Percentiles rank a stretch among this genome's conserved stretches.
Evolutionary conservation across 2,329 filamentous ascomycete genomes (phyloP).

Genomic region (Diaporthe helianthi): DNA sequence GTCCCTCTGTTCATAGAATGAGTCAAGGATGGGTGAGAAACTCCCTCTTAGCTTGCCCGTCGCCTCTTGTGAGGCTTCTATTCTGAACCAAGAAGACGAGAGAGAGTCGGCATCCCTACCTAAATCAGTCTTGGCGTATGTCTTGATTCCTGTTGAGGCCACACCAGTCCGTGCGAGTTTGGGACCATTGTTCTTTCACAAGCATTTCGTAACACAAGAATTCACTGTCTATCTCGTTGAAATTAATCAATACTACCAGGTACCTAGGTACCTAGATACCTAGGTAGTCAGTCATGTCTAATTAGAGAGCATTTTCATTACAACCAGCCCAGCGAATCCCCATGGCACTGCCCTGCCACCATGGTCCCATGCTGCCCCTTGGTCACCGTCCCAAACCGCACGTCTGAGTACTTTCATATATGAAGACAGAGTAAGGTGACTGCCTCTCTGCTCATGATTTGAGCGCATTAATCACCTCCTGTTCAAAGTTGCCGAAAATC

Average conservation of each 20-base stretch:
- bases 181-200: not conserved
- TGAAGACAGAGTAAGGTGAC: not conserved
- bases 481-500: not conserved
- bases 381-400: not conserved
- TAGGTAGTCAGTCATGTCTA: conserved; percentile 13
- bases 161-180: not conserved
- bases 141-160: conserved; percentile 8
- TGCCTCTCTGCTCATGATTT: not conserved
- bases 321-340: not conserved
- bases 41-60: not conserved
- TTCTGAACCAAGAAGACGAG: not conserved
- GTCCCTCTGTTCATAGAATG: conserved; percentile 10
- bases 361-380: not conserved
- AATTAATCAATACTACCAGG: conserved; percentile 21
- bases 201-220: not conserved
- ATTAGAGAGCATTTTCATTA: conserved; percentile 8
- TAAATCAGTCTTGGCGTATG: conserved; percentile 1
- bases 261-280: too few relatives aligned
- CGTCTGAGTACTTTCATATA: not conserved
- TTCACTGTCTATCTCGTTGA: conserved; percentile 21
- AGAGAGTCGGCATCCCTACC: not conserved
- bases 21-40: not conserved
- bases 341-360: not conserved
- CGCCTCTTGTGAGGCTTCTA: not conserved
- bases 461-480: not conserved